phyloP scores from a whole-genome alignment of 2,329 filamentous ascomycete species.

The Sporothrix pseudoabietina region DNA sequence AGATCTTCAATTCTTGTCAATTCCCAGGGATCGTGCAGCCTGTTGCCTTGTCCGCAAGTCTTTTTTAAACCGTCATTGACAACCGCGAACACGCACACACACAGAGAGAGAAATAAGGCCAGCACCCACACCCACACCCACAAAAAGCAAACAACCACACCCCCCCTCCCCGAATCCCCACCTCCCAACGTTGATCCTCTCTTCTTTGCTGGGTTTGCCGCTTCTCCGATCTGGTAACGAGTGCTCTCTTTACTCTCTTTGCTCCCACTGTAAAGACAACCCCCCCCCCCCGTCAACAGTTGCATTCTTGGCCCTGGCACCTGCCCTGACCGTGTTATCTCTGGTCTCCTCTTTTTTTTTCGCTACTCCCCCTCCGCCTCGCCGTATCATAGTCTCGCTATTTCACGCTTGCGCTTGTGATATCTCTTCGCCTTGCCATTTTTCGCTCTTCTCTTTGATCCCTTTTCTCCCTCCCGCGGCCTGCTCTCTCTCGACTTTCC shows the following conservation, averaged over 20 bases:
- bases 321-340: not conserved
- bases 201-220: constrained; percentile 23
- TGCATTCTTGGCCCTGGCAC: not conserved
- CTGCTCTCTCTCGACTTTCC: not conserved
- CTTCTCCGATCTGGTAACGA: constrained; percentile 19
- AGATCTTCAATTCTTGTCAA: not conserved
- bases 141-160: not conserved
- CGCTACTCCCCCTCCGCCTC: not conserved
- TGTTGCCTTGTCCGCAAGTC: constrained; percentile 21
- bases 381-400: constrained; percentile 9
- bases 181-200: not conserved
- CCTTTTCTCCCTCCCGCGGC: not conserved
- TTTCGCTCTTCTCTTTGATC: not conserved
- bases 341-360: not conserved
- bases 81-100: not conserved
- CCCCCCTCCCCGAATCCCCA: constrained; percentile 13
- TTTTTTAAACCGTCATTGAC: constrained; percentile 16
- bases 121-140: not conserved
- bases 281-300: constrained; percentile 4
- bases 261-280: not conserved
- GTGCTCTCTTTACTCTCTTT: constrained; percentile 1
- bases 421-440: not conserved
- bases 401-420: constrained; percentile 25
- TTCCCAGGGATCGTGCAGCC: constrained; percentile 27
- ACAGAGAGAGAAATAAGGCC: not conserved